Evolutionary conservation across 1,284 basidiomycete genomes (phyloP), one percentile per base, ranked within the genome.

Genomic region (Marasmius sp.): DNA sequence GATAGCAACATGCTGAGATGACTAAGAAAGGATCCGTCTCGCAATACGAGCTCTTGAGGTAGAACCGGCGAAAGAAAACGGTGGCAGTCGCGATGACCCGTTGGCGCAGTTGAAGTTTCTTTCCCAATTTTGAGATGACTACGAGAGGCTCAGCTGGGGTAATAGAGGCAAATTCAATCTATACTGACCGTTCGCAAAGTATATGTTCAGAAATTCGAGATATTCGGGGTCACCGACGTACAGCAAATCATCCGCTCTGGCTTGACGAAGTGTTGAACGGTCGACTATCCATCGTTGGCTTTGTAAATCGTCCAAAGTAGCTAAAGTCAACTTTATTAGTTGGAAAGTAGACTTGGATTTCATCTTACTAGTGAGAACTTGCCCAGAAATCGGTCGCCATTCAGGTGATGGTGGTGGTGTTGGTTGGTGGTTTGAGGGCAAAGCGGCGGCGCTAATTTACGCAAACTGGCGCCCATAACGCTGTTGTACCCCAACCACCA

Each of bases 11-110:
- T 0, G 95, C 94, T 0, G 95, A 89, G 39, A 95, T 88, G 47
- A 98, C 95, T 56, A 97, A 81, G 70, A 94, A 96, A 0, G 94
- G 94, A 68, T 98, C 95, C 0, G 95, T 96, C 71, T 97, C 94
- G 76, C 91, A 94, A 71, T 95, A 97, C 1, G 87, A 84, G 72
- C 95, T 97, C 79, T 95, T 95, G 67, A 96, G 79, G 74, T 98
- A 99, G 77, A 98, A 99, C 22, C 97, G 83, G 39, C 92, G 87
- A 74, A 98, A 97, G 77, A 95, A 98, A 43, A 98, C 87, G 47
- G 89, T 93, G 1, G 97, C 94, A 0, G 96, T 98, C 1, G 96
- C 94, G 58, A 95, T 92, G 1, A 94, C 94, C 34, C 94, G 84
- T 73, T 98, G 97, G 12, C 94, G 85, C 3, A 98, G 82, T 51